Evolutionary conservation across 2,329 filamentous ascomycete genomes (phyloP), one percentile per base, ranked within the genome.

Genomic region (Phaeoacremonium minimum): DNA sequence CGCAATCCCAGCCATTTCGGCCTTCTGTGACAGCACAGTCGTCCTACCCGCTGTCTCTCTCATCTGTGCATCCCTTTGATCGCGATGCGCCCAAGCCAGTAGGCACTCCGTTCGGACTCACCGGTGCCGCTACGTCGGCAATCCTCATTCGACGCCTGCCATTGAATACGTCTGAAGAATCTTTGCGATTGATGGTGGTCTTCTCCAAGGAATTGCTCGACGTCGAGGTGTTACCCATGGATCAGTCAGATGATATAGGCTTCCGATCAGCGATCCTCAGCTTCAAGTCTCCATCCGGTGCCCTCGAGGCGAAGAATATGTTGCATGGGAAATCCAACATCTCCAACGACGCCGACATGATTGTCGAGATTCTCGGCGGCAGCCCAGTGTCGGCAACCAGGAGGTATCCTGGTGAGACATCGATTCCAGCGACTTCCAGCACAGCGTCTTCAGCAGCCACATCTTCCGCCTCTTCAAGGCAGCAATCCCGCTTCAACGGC

Each of bases 401-500:
- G 29, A n/a, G n/a, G 31, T 51, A 50, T 28, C 42, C 46, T 11
- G 42, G 42, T 13, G 36, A 49, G 6, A 50, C 56, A 6, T 54
- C 53, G 18, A 45, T 26, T 26, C 22, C 22, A 9, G 30, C 39
- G 13, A 36, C 38, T 15, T 33, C 41, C 7, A 43, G 35, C 18
- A 38, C 14, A 7, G 38, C 59, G 48, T 47, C 35, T 32, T 41
- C 33, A 18, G 40, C 33, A 30, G 34, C 36, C 9, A 61, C 64
- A 16, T 66, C 66, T 14, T 64, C 64, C 33, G 64, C 65, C 34
- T 61, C 64, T 13, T 58, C 64, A 26, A 71, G 75, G 43, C 75
- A 79, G 48, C 61, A 70, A 6, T 72, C 75, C 34, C 74, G 80
- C 37, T 85, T 77, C 57, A 79, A 77, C 46, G 74, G 71, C 14